These are phyloP conservation scores for Daldinia decipiens DNA, from an alignment of 495 filamentous ascomycete genomes.

Conservation along the genomic window DNA sequence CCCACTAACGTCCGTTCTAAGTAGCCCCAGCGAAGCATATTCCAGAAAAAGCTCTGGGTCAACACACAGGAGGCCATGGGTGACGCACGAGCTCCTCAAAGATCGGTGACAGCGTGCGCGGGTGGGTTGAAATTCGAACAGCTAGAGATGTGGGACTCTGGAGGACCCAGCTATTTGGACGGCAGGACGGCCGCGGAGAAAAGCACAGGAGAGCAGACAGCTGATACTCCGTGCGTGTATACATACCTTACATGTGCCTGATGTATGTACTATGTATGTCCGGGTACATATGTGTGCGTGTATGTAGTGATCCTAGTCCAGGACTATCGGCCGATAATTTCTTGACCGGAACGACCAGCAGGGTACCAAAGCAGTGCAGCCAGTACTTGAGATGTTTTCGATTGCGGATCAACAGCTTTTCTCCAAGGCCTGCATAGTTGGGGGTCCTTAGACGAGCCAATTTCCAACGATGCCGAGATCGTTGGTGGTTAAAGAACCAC, in stretches of 20 bases:
- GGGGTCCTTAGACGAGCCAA: not conserved
- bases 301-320: not conserved
- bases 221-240: not conserved
- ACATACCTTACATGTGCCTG: not conserved
- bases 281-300: not conserved
- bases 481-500: not conserved
- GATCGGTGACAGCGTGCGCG: not conserved
- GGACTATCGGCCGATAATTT: not conserved
- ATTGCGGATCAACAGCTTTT: not conserved
- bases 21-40: not conserved
- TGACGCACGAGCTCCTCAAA: not conserved
- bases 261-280: not conserved
- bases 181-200: not conserved
- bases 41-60: slow-evolving; percentile 4
- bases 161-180: not conserved
- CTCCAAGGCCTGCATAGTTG: not conserved
- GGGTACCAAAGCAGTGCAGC: not conserved
- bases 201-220: not conserved
- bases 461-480: not conserved
- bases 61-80: not conserved
- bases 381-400: not conserved
- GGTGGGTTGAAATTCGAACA: not conserved
- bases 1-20: not conserved
- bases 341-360: not conserved
- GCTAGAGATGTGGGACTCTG: not conserved